These are phyloP conservation scores for Fonsecaea pugnacius DNA, from an alignment of 2,329 filamentous ascomycete species.

Conservation along the genomic window DNA sequence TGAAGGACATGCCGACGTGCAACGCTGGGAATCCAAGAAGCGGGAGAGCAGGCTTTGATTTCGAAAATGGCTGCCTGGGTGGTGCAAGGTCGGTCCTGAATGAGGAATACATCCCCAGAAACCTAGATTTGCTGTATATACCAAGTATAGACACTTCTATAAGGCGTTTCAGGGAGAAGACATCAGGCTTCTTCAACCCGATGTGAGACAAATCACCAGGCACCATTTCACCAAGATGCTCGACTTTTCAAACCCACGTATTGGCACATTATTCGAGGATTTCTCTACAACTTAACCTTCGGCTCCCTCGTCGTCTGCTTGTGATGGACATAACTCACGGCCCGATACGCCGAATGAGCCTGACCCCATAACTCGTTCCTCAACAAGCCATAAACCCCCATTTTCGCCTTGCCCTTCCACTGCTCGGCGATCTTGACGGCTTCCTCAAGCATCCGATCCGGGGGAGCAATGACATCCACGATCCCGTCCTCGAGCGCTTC, in stretches of 20 bases:
- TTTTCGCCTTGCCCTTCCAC: constrained; percentile 44
- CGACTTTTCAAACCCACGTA: background rate
- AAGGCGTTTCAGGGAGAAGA: no score
- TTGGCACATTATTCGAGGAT: background rate
- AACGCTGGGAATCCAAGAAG: constrained; percentile 34
- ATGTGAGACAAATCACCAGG: background rate
- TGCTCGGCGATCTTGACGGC: constrained; percentile 50
- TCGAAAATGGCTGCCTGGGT: background rate
- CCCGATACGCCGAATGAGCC: constrained; percentile 53
- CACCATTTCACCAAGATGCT: background rate
- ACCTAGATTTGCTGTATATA: no score
- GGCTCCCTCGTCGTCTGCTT: constrained; percentile 47
- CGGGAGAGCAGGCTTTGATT: background rate
- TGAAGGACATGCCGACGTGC: constrained; percentile 32
- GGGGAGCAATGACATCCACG: constrained; percentile 56
- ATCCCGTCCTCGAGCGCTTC: constrained; percentile 58
- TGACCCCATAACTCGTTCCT: constrained; percentile 60
- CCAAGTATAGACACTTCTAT: no score
- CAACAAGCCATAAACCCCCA: constrained; percentile 54
- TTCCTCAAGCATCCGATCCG: constrained; percentile 53
- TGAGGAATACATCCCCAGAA: no score
- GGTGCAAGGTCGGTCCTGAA: background rate
- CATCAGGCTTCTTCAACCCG: no score
- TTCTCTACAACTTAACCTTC: constrained; percentile 52
- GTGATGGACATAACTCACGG: constrained; percentile 59